Evolutionary conservation across 1,139 yeast genomes (phyloP), one percentile per base, ranked within the genome.

Genomic region (Suhomyces ambrosiae): DNA sequence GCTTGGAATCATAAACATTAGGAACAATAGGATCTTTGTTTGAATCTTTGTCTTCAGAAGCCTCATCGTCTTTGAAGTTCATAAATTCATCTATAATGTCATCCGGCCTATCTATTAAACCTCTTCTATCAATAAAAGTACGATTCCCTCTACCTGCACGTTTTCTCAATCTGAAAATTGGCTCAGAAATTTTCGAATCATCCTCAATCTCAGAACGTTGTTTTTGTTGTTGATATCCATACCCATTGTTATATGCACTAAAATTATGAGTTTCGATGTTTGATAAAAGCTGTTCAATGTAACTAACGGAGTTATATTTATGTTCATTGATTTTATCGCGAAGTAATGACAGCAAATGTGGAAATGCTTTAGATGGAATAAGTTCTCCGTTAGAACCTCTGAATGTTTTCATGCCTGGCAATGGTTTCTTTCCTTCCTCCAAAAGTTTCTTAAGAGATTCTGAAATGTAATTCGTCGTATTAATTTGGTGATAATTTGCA

Each of bases 81-180:
- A 72, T 45, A 49, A 61, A 71, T 28, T 69, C 73, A 26, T 65
- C 63, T 33, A 72, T 57, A 40, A 64, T 56, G 45, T 62, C 59
- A 53, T 63, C 60, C 3, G 67, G 62, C 30, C 65, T 45, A 15
- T 52, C 47, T 27, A 58, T 40, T 34, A 74, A 68, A 24, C 74
- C 76, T 40, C 76, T 72, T 46, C 96, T 73, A 63, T 90, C 97
- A 45, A 90, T 63, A 67, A 84, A 86, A 18, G 76, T 64, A 33
- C 86, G 72, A 23, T 86, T 84, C 33, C 76, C 76, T 52, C 96
- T 76, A 12, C 94, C 96, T 28, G 74, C 67, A 50, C 97, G 78
- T 57, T 82, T 82, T 42, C 97, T 74, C 42, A 88, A 63, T 38
- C 88, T 74, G 52, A 80, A 71, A 1, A 82, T 60, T 11, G 82